Conservation (phyloP, 495 filamentous ascomycete genomes). For the Patellaria atrata region DNA sequence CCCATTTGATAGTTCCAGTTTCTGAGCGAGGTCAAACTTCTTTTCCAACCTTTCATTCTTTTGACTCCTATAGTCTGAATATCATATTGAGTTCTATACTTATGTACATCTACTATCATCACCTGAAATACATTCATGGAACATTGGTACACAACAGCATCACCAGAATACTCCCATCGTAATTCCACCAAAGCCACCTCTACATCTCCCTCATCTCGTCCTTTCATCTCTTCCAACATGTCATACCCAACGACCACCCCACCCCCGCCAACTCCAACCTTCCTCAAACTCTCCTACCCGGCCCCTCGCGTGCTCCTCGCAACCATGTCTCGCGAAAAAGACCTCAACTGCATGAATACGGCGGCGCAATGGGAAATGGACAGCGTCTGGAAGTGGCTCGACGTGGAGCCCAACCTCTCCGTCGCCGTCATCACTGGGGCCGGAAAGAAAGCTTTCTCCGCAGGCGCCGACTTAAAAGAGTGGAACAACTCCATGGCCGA, state of each 20-base stretch:
- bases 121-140: too few relatives aligned
- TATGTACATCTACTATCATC: too few relatives aligned
- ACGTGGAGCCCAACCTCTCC: constrained; percentile 6
- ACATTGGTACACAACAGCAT: too few relatives aligned
- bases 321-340: constrained; percentile 5
- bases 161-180: too few relatives aligned
- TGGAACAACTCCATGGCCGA: constrained; percentile 10
- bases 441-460: constrained; percentile 15
- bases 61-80: too few relatives aligned
- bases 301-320: constrained; percentile 10
- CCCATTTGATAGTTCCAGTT: too few relatives aligned
- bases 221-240: constrained; percentile 1
- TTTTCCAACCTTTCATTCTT: too few relatives aligned
- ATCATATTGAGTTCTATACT: too few relatives aligned
- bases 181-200: too few relatives aligned
- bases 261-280: constrained; percentile 12
- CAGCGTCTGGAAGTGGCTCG: constrained; percentile 10
- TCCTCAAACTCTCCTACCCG: constrained; percentile 13
- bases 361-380: constrained; percentile 14
- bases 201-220: not conserved
- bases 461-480: constrained; percentile 17
- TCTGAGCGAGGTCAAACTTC: too few relatives aligned
- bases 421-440: constrained; percentile 16
- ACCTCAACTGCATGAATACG: constrained; percentile 9
- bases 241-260: constrained; percentile 8